phyloP scores from a whole-genome alignment of 2,329 filamentous ascomycete genomes.

The Epicoccum sorghinum region DNA sequence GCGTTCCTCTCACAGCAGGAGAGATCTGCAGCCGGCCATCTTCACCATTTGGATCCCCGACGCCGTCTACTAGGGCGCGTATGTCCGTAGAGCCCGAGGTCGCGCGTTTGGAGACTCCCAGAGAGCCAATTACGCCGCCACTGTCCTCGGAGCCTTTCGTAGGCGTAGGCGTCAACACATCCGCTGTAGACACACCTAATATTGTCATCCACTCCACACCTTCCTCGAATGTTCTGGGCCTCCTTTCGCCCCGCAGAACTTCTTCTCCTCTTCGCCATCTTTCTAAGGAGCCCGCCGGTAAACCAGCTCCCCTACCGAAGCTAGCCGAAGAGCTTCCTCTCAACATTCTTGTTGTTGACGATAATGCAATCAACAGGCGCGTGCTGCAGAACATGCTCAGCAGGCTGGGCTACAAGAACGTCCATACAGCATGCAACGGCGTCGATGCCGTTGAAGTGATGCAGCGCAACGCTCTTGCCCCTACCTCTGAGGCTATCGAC shows the following conservation, averaged over 20 bases:
- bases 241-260: slow-evolving; percentile 38
- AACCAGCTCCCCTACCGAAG: slow-evolving; percentile 20
- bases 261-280: slow-evolving; percentile 35
- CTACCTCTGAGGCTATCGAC: slow-evolving; percentile 56
- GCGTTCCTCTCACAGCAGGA: slow-evolving; percentile 64
- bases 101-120: slow-evolving; percentile 21
- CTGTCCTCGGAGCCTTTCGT: slow-evolving; percentile 31
- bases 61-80: slow-evolving; percentile 43
- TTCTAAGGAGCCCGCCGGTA: slow-evolving; percentile 35
- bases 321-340: slow-evolving; percentile 68
- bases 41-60: slow-evolving; percentile 57
- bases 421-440: slow-evolving; percentile 71
- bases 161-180: slow-evolving; percentile 1
- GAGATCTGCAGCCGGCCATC: slow-evolving; percentile 57
- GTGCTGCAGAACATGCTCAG: slow-evolving; percentile 70
- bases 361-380: slow-evolving; percentile 74
- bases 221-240: slow-evolving; percentile 19
- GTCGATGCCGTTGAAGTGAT: slow-evolving; percentile 70
- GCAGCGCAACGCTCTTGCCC: slow-evolving; percentile 45
- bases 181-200: slow-evolving; percentile 14
- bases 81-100: slow-evolving; percentile 40
- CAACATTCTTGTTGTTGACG: slow-evolving; percentile 72
- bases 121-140: slow-evolving; percentile 38
- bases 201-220: slow-evolving; percentile 19
- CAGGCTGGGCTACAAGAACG: slow-evolving; percentile 68